Conservation (phyloP, 306 rosid species). For the Lathyrus tuberosus region DNA sequence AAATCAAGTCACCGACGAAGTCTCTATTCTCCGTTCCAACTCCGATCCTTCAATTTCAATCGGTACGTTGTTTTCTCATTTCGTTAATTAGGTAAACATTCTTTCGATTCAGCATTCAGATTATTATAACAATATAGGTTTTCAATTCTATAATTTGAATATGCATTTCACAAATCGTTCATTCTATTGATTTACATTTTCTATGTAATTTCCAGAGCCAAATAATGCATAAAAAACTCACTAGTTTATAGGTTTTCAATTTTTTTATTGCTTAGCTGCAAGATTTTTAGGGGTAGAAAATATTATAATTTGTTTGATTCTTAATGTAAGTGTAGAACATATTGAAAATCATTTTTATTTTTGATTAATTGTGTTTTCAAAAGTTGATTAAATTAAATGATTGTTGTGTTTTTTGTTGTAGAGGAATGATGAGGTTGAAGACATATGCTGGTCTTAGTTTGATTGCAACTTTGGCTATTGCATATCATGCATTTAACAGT, state of each 20-base stretch:
- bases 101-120: background rate
- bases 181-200: background rate
- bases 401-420: conserved; percentile 35
- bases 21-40: conserved; percentile 1
- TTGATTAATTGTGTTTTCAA: background rate
- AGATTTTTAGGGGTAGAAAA: background rate
- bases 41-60: conserved; percentile 2
- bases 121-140: background rate
- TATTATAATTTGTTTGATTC: background rate
- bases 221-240: conserved; percentile 4
- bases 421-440: conserved; percentile 79
- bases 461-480: conserved; percentile 76
- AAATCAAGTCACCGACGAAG: conserved; percentile 26
- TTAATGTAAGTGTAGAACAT: background rate
- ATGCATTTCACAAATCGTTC: conserved; percentile 5
- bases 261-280: no score
- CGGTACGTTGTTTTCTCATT: conserved; percentile 15
- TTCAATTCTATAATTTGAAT: background rate
- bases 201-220: conserved; percentile 5
- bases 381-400: conserved; percentile 32
- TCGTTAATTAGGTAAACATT: no score
- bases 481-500: conserved; percentile 90
- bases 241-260: background rate
- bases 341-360: background rate
- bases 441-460: conserved; percentile 90